phyloP scores from a whole-genome alignment of 805 yeast genomes.

The Wickerhamiella spandovensis region DNA sequence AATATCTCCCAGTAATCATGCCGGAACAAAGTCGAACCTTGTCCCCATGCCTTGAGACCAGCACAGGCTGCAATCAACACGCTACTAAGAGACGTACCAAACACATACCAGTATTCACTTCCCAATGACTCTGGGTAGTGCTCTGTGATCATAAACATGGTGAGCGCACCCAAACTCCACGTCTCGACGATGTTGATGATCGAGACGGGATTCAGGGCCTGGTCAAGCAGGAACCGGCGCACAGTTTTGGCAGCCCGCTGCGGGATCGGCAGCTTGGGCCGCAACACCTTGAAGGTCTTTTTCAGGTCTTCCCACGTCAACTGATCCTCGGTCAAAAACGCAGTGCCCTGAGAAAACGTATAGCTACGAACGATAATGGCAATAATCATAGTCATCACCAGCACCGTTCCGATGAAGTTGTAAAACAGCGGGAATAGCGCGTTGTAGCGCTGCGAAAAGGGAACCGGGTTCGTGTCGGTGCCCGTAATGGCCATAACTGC shows the following conservation, averaged over 20 bases:
- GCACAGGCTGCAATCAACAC: constrained; percentile 3
- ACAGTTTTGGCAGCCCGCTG: constrained; percentile 16
- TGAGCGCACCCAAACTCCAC: constrained; percentile 36
- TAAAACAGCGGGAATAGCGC: constrained; percentile 64
- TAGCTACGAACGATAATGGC: constrained; percentile 82
- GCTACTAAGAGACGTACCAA: constrained; percentile 29
- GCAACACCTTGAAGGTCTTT: constrained; percentile 36
- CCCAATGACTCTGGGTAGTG: constrained; percentile 42
- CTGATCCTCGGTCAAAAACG: constrained; percentile 70
- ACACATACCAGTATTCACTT: constrained; percentile 27
- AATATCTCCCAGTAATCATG: constrained; percentile 53
- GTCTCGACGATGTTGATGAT: constrained; percentile 9
- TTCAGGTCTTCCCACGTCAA: constrained; percentile 78
- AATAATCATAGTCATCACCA: constrained; percentile 76
- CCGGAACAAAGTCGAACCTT: constrained; percentile 31
- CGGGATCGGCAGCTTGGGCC: constrained; percentile 32
- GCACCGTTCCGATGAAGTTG: constrained; percentile 67
- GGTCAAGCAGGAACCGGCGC: constrained; percentile 11
- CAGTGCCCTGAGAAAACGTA: constrained; percentile 71
- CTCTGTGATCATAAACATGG: constrained; percentile 44
- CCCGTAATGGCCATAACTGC: constrained; percentile 67
- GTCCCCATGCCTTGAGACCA: constrained; percentile 15
- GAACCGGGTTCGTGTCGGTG: constrained; percentile 41
- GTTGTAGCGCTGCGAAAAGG: constrained; percentile 51
- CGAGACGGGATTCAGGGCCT: constrained; percentile 8